phyloP scores from a whole-genome alignment of 805 yeast species.

The Saccharomycodes ludwigii region DNA sequence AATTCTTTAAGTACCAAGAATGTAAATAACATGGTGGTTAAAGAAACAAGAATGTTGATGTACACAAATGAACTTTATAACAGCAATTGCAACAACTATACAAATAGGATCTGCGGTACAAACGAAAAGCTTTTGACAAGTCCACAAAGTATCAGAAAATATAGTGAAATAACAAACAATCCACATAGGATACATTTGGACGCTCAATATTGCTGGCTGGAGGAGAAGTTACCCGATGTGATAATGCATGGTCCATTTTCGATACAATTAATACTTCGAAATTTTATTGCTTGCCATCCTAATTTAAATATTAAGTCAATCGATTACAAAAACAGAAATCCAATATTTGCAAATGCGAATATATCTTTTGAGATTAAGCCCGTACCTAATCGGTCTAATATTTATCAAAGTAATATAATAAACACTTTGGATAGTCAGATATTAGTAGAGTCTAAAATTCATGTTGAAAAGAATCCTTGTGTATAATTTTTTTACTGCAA shows the following conservation, averaged over 20 bases:
- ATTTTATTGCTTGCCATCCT: constrained; percentile 42
- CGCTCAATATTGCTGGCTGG: constrained; percentile 32
- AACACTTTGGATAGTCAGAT: constrained; percentile 13
- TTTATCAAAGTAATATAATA: constrained; percentile 5
- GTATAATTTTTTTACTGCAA: constrained; percentile 22
- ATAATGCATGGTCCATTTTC: constrained; percentile 78
- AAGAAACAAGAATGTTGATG: constrained; percentile 48
- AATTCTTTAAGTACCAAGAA: not conserved
- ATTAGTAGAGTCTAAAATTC: constrained; percentile 4
- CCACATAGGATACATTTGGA: constrained; percentile 79
- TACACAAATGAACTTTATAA: constrained; percentile 36
- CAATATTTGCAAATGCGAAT: constrained; percentile 27
- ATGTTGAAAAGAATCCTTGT: constrained; percentile 4
- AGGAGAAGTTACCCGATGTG: constrained; percentile 49
- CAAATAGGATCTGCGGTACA: not conserved
- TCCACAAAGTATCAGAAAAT: constrained; percentile 36
- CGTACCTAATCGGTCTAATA: constrained; percentile 2
- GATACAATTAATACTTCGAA: too few relatives aligned
- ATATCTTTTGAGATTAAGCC: constrained; percentile 14
- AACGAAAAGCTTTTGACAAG: constrained; percentile 16
- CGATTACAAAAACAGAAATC: constrained; percentile 31
- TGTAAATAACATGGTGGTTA: constrained; percentile 15
- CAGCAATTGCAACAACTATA: constrained; percentile 1
- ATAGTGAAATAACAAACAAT: constrained; percentile 68
- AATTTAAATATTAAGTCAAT: constrained; percentile 18